Base-by-base conservation (phyloP, 2,329 filamentous ascomycete genomes). In the Leptographium flavum region DNA sequence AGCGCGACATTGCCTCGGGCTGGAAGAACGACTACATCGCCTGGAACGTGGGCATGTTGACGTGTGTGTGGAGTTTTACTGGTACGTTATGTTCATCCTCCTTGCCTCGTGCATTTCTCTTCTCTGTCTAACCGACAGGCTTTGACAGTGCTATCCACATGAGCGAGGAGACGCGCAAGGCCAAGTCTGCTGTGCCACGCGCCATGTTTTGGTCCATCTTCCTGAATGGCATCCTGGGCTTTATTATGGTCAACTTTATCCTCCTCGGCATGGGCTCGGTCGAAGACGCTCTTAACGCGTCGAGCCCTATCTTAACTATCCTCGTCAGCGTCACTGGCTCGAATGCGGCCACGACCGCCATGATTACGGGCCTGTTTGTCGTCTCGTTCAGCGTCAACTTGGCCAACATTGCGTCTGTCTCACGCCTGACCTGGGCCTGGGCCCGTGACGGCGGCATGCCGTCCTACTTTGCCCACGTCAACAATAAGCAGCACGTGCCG, bases 381-480 rank as follows among this genome's bases (percentile, higher is more conserved):
- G 42, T 46, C 19, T 46, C 45, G 15, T 46, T 46, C 42, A 57
- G 65, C 33, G 60, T 62, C 0, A 61, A 61, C 31, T 62, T 67
- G 42, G 63, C 61, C 28, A 59, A 60, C 31, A 58, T 70, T 3
- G 67, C 69, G 1, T 70, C 68, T 1, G 65, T 65, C 1, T 68
- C 67, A 1, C 63, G 69, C 3, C 53, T 71, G 2, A 64, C 66
- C 0, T 72, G 69, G 69, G 65, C 65, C 0, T 72, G 69, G 58
- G 64, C 68, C 13, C 55, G 64, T 5, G 69, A 72, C 45, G 65
- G 65, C 3, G 69, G 64, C 6, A 41, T 51, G 31, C 48, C 49
- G 3, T 35, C 32, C 13, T 47, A 38, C 14, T 53, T 53, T 38
- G 37, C 43, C 23, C 21, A 49, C 31, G 48, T 65, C 38, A 58